Percentiles rank a stretch among this genome's conserved stretches.
phyloP scores from a whole-genome alignment of 2,329 filamentous ascomycete species.

The Chrysoporthe cubensis region DNA sequence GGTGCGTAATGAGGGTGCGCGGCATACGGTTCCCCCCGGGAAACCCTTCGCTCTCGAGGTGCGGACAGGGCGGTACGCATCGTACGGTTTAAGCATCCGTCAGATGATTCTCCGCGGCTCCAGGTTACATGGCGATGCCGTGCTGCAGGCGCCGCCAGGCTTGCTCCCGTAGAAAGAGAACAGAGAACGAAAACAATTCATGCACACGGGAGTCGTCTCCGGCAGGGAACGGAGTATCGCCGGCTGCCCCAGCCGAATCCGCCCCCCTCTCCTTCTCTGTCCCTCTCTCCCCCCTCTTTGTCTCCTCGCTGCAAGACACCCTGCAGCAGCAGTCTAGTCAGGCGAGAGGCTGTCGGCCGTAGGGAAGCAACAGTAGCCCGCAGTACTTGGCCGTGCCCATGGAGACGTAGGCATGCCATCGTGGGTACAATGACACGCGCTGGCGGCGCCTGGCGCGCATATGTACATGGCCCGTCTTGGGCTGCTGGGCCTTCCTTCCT shows the following conservation, averaged over 20 bases:
- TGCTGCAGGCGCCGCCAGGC: background rate
- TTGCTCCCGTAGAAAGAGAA: background rate
- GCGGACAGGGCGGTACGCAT: background rate
- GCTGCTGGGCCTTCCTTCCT: background rate
- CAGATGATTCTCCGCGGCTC: background rate
- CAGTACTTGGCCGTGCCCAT: background rate
- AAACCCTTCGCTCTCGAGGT: background rate
- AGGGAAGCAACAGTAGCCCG: background rate
- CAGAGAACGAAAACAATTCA: background rate
- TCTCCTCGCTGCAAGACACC: background rate
- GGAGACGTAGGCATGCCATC: background rate
- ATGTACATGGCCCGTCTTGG: background rate
- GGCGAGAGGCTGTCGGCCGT: background rate
- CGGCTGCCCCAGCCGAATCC: conserved; percentile 11
- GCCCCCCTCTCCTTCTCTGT: background rate
- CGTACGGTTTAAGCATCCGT: background rate
- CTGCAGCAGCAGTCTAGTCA: background rate
- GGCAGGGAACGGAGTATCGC: conserved; percentile 1
- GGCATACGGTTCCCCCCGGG: background rate
- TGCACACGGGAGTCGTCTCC: background rate
- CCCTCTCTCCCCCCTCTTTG: background rate
- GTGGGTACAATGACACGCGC: background rate
- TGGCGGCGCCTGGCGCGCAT: conserved; percentile 8
- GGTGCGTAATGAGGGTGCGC: background rate
- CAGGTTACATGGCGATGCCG: background rate